Percentiles rank a stretch among this genome's conserved stretches.
These are phyloP conservation scores for Capsicum baccatum DNA, from an alignment of 257 asterid genomes.

Conservation along the genomic window DNA sequence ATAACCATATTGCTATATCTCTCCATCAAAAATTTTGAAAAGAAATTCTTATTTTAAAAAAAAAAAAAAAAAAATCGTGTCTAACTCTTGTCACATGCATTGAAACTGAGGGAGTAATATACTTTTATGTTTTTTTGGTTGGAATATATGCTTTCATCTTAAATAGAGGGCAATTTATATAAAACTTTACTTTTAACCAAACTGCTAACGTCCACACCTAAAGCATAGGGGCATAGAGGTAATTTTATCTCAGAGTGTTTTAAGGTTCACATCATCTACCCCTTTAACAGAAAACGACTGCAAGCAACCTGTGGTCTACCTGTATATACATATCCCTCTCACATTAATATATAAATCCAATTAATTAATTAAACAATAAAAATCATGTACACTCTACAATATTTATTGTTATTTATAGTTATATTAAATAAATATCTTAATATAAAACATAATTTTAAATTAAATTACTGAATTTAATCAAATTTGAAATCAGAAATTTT, in stretches of 20 bases:
- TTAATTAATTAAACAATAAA: neutral
- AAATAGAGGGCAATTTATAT: neutral
- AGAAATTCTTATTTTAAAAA: too few relatives aligned
- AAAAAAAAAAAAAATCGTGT: too few relatives aligned
- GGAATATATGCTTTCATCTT: too few relatives aligned
- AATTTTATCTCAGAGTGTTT: neutral
- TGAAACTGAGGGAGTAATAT: too few relatives aligned
- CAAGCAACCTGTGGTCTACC: constrained; percentile 79
- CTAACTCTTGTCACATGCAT: too few relatives aligned
- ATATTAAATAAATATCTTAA: too few relatives aligned
- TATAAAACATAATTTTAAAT: too few relatives aligned
- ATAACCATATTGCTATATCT: too few relatives aligned
- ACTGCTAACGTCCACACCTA: neutral
- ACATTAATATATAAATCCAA: neutral
- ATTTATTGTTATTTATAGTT: neutral
- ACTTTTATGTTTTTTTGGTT: too few relatives aligned
- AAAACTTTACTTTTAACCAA: neutral
- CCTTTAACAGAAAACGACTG: constrained; percentile 68
- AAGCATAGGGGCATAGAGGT: neutral
- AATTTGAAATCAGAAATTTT: too few relatives aligned
- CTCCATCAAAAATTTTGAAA: too few relatives aligned
- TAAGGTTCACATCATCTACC: constrained; percentile 43
- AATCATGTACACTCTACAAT: too few relatives aligned
- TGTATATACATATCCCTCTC: constrained; percentile 40
- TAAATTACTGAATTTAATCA: neutral